Base-by-base conservation (phyloP, 257 asterid species). In the Solanum bulbocastanum region DNA sequence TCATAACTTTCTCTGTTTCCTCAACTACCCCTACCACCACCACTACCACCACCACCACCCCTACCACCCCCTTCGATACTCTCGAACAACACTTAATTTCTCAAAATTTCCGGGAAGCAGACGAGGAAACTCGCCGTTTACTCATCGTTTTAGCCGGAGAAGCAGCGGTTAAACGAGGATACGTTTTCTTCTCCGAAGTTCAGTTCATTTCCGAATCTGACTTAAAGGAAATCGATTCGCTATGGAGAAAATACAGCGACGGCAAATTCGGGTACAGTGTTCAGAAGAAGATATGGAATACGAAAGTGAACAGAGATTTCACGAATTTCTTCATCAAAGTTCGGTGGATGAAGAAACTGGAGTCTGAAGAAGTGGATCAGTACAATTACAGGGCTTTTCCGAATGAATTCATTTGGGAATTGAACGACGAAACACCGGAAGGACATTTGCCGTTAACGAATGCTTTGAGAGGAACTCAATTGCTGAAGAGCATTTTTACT, bases 111-210 rank as follows among this genome's bases (percentile, higher is more conserved):
- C 92, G 95, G 18, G 90, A 91, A 86, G 99, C 99, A 12, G 99
- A 97, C 89, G 99, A 97, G 86, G 99, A 95, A 87, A 97, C 99
- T 8, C 98, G 99, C 32, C 94, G 99, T 88, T 96, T 97, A 4
- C 92, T 97, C 32, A 96, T 97, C 58, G 90, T 88, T 71, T 94
- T 97, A 32, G 96, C 99, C n/a, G 99, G 99, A 3, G 99, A 97
- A 74, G 90, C 94, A 60, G 95, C 99, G 7, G 85, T 56, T 86
- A 94, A 92, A 39, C 92, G 99, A 37, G 98, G 98, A 8, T 97
- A 97, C 90, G 98, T 97, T 0, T 96, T 97, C 96, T 97, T 97
- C 95, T 97, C 99, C 6, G 99, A 97, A 74, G 98, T 92, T 11
- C 91, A 94, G 73, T 97, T 97, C 96, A 95, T 97, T 68, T 33